A percentile compares a stretch with the other conserved stretches of the same genome.
Conservation (phyloP, 495 filamentous ascomycete genomes). For the Penicillium ochrochloron region DNA sequence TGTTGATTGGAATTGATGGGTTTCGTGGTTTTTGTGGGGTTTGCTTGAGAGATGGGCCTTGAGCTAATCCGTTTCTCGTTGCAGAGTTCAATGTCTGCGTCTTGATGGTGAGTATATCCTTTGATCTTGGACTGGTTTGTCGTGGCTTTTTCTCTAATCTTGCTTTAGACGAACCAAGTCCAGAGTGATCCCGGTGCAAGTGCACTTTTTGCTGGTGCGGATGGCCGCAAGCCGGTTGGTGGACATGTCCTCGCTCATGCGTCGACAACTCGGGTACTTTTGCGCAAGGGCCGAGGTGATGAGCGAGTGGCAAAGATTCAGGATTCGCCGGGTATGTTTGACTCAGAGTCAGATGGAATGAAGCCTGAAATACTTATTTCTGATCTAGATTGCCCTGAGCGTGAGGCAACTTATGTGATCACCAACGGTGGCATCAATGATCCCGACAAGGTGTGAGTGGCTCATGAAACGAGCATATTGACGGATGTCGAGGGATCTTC, state of each 20-base stretch:
- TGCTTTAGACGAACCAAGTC: slow-evolving; percentile 73
- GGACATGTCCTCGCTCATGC: slow-evolving; percentile 83
- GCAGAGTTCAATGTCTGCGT: slow-evolving; percentile 79
- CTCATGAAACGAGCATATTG: slow-evolving; percentile 1
- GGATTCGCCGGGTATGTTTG: slow-evolving; percentile 71
- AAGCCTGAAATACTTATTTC: slow-evolving; percentile 5
- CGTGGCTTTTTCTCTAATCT: background rate
- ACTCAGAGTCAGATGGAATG: slow-evolving; percentile 17
- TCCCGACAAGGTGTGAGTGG: slow-evolving; percentile 57
- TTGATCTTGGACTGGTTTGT: background rate
- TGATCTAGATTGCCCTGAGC: slow-evolving; percentile 68
- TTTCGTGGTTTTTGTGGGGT: background rate
- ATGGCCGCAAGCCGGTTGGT: slow-evolving; percentile 76
- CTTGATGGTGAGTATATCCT: slow-evolving; percentile 58
- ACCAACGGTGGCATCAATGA: slow-evolving; percentile 78
- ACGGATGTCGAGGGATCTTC: background rate
- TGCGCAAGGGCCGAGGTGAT: slow-evolving; percentile 78
- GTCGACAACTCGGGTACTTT: slow-evolving; percentile 72
- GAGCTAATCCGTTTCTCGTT: slow-evolving; percentile 17
- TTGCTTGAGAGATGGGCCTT: background rate
- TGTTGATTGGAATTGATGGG: too few species aligned
- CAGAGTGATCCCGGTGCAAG: slow-evolving; percentile 81
- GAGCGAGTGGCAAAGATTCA: slow-evolving; percentile 81
- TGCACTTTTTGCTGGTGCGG: slow-evolving; percentile 77
- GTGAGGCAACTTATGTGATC: slow-evolving; percentile 79